These are phyloP conservation scores for Candida montana DNA, from an alignment of 805 yeast species.

Conservation along the genomic window DNA sequence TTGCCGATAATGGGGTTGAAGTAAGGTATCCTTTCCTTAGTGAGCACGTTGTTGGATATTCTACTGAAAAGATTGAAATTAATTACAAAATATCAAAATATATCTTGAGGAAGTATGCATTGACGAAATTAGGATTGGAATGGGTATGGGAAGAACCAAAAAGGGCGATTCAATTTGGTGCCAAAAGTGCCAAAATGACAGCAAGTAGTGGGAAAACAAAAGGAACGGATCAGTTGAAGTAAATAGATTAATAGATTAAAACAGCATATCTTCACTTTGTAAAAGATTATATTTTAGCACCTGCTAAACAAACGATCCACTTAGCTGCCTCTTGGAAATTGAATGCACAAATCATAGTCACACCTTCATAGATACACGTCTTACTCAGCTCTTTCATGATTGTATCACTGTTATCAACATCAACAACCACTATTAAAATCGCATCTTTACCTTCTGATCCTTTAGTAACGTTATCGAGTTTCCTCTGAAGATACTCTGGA, in stretches of 20 bases:
- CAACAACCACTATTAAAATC: constrained; percentile 59
- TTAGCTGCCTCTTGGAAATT: constrained; percentile 51
- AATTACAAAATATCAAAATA: constrained; percentile 45
- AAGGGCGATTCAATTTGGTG: constrained; percentile 95
- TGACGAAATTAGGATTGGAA: constrained; percentile 35
- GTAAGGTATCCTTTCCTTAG: constrained; percentile 84
- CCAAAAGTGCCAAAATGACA: constrained; percentile 87
- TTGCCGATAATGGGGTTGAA: constrained; percentile 84
- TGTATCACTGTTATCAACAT: constrained; percentile 52
- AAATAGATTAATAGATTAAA: background rate
- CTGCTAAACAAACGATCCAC: constrained; percentile 30
- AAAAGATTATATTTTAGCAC: background rate
- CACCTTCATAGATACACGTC: constrained; percentile 35
- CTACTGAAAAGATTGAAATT: constrained; percentile 44
- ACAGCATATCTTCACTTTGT: background rate
- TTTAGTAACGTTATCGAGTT: constrained; percentile 1
- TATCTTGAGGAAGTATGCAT: constrained; percentile 60
- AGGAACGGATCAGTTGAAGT: constrained; percentile 54
- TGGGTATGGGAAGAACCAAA: constrained; percentile 72
- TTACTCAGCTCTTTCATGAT: constrained; percentile 35
- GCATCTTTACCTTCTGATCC: constrained; percentile 29
- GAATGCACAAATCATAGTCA: constrained; percentile 37
- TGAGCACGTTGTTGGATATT: constrained; percentile 47
- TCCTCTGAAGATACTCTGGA: constrained; percentile 56
- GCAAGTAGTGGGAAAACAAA: constrained; percentile 63